These are phyloP conservation scores for Pseudoturritis turrita DNA, from an alignment of 345 rosid genomes.

Conservation along the genomic window DNA sequence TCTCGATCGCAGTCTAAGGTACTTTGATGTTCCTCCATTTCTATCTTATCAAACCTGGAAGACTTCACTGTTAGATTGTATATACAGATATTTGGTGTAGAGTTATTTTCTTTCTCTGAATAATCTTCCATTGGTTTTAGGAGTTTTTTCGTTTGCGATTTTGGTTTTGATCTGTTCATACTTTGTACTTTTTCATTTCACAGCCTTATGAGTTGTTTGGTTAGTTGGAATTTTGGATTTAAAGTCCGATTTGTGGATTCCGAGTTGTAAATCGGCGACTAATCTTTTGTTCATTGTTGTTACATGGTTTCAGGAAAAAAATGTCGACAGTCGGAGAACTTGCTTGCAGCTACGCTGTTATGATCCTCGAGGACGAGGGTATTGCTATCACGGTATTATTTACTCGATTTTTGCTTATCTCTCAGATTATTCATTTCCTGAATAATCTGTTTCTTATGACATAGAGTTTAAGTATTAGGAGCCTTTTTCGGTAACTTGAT, in stretches of 20 bases:
- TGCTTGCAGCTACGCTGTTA: constrained; percentile 74
- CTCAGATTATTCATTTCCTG: not conserved
- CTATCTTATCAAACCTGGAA: not conserved
- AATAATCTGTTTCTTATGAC: not conserved
- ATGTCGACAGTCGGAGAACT: constrained; percentile 60
- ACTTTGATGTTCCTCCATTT: not conserved
- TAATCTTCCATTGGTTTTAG: not conserved
- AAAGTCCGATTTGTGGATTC: not conserved
- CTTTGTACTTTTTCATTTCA: not conserved
- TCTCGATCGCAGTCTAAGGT: constrained; percentile 13
- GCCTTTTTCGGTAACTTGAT: not conserved
- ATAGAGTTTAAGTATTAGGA: too few species aligned
- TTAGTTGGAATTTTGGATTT: not conserved
- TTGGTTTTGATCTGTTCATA: not conserved
- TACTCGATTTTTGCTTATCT: not conserved
- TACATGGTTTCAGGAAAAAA: constrained; percentile 3
- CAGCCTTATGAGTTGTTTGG: not conserved
- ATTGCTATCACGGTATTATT: constrained; percentile 61
- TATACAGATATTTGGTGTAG: not conserved
- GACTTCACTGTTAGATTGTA: not conserved
- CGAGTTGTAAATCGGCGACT: not conserved
- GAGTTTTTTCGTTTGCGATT: not conserved
- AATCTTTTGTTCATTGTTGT: not conserved
- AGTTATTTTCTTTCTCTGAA: not conserved
- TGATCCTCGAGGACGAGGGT: constrained; percentile 76